Base-by-base conservation (phyloP, 768 basidiomycete genomes). In the Pleurotus salmoneostramineus region DNA sequence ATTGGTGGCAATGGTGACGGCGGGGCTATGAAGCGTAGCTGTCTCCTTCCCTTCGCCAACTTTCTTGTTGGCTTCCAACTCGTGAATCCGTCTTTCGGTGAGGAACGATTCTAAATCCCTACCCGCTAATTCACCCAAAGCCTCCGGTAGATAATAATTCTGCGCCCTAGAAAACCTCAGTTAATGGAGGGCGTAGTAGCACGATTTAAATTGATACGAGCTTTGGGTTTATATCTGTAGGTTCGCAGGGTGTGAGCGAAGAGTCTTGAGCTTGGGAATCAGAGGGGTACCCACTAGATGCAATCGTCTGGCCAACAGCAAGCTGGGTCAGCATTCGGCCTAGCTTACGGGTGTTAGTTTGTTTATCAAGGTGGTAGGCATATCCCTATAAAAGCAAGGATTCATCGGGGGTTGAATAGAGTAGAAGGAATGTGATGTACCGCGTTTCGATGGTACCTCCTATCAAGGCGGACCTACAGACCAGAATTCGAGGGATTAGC, bases 221-320 rank as follows among this genome's bases (percentile, higher is more conserved):
- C 51, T 54, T 54, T 10, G 36, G 15, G 12, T 42, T 54, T 58
- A 72, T 73, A 49, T 74, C 75, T 74, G 36, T n/a, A n/a, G n/a
- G n/a, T n/a, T n/a, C n/a, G n/a, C n/a, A n/a, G n/a, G n/a, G n/a
- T n/a, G 5, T 15, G 15, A 60, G 31, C 3, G 43, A 47, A 8
- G 36, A 33, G 37, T 14, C 58, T 27, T 40, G 21, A 44, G 32
- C 50, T 50, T 37, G 17, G 12, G 56, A 37, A 15, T 0, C n/a
- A 10, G 27, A 32, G 33, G 44, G 17, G 6, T 3, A 68, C 78
- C 58, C 62, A 81, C 81, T 82, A 3, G 72, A 66, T 10, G 75
- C 80, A 60, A 81, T 72, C 5, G 79, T 74, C 48, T 75, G 76
- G 57, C 77, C 74, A 65, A 74, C 78, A 2, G 79, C 72, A 36